These are phyloP conservation scores for Lodderomyces elongisporus DNA, from an alignment of 1,139 yeast species.

Conservation along the genomic window DNA sequence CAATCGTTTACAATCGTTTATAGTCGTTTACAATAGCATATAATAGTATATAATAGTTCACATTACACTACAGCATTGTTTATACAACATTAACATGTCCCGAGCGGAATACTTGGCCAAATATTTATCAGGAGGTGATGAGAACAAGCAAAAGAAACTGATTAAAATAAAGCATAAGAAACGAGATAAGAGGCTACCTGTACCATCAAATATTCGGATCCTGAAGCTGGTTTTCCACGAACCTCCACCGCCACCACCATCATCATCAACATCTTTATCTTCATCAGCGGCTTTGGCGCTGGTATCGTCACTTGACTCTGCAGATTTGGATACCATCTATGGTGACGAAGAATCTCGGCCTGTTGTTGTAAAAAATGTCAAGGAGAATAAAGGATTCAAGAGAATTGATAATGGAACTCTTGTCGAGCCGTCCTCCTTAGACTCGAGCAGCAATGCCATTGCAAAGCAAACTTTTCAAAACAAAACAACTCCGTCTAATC, in stretches of 20 bases:
- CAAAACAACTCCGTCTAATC: conserved; percentile 2
- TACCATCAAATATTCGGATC: conserved; percentile 9
- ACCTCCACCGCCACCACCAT: too few relatives aligned
- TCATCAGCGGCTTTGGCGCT: conserved; percentile 1
- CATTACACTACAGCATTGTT: too few relatives aligned
- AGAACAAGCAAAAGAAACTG: conserved; percentile 1
- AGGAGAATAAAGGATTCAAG: conserved; percentile 29
- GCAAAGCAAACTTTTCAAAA: conserved; percentile 2
- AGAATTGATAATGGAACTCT: conserved; percentile 30
- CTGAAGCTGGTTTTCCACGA: conserved; percentile 5
- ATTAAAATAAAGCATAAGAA: neutral
- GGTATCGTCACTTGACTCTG: neutral
- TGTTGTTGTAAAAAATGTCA: conserved; percentile 2
- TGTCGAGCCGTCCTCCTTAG: neutral
- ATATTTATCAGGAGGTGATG: conserved; percentile 9
- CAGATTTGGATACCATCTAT: conserved; percentile 5
- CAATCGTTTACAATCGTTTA: too few relatives aligned
- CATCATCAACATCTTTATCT: too few relatives aligned
- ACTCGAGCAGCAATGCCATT: neutral
- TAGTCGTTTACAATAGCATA: too few relatives aligned
- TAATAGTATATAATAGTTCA: too few relatives aligned
- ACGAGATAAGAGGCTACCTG: neutral
- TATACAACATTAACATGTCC: conserved; percentile 7
- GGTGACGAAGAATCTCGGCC: conserved; percentile 6
- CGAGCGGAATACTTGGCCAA: conserved; percentile 18